Evolutionary conservation across 352 stramenopile species (phyloP).

Genomic region (Pythium grandisporangium): DNA sequence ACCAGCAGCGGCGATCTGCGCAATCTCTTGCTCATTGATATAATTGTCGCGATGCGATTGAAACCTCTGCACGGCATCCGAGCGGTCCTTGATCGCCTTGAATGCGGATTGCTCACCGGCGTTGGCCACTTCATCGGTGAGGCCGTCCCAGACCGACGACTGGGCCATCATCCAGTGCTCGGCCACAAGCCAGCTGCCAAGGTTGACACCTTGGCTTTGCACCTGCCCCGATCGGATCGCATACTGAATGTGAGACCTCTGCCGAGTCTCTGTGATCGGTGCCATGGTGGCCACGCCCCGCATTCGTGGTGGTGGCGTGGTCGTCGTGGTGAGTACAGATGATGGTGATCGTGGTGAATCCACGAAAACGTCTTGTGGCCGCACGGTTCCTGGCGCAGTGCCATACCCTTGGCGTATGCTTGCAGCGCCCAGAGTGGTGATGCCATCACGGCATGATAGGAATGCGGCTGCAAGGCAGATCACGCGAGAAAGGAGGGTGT

Average conservation of each 20-base stretch:
- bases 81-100: conserved; percentile 18
- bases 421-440: too few relatives aligned
- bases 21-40: conserved; percentile 64
- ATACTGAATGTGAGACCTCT: conserved; percentile 32
- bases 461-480: too few relatives aligned
- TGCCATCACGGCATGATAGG: too few relatives aligned
- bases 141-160: conserved; percentile 45
- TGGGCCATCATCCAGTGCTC: conserved; percentile 73
- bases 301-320: too few relatives aligned
- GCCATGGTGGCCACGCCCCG: too few relatives aligned
- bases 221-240: conserved; percentile 42
- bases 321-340: too few relatives aligned
- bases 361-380: too few relatives aligned
- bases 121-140: conserved; percentile 21
- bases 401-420: too few relatives aligned
- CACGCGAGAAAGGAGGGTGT: too few relatives aligned
- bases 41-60: conserved; percentile 49
- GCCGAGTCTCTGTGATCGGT: not conserved
- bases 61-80: conserved; percentile 29
- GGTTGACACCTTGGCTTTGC: conserved; percentile 52
- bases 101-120: conserved; percentile 62
- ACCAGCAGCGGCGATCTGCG: conserved; percentile 36
- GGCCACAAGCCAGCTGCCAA: conserved; percentile 68
- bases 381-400: too few relatives aligned
- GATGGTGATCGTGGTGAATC: too few relatives aligned